Evolutionary conservation across 371 early-diverging fungal species (phyloP), one percentile per base, ranked within the genome.

Genomic region (Mortierella sp.): DNA sequence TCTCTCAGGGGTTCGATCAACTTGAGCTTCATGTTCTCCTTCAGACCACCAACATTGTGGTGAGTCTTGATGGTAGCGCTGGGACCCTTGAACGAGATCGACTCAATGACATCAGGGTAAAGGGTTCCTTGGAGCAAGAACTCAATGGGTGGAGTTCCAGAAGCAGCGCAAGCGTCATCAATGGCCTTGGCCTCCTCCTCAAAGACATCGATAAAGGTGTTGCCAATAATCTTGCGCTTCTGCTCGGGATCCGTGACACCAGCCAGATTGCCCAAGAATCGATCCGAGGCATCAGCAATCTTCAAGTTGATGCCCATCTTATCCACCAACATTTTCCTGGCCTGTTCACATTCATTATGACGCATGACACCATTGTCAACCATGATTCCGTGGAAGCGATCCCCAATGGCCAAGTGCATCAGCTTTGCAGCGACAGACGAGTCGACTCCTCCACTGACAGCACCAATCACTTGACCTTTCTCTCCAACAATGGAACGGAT

Each of bases 311-410:
- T 97, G 58, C 94, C 94, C 79, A 97, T 88, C 72, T 94, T 89
- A 55, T 95, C 92, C 56, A 87, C 87, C 63, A 98, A 85, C 63
- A 88, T 89, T 82, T 88, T 83, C 82, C 94, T 90, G 72, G 94
- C 95, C 55, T 81, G 87, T 26, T 71, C 86, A 81, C 96, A 95
- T 83, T 98, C 98, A 81, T 96, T 94, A 60, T 94, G 84, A 70
- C 98, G 94, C 98, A 98, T 97, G 19, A 98, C 96, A 64, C 98
- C 98, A 82, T 98, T 97, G 80, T 98, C 97, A 28, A 98, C 98
- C 57, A 98, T 83, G 54, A 98, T 91, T 34, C 96, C 98, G 71
- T 98, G 97, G 94, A 98, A 98, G 61, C 98, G 93, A 68, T 96
- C 96, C 52, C 98, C 98, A 72, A 98, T 97, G 57, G 98, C 98